A percentile compares a stretch with the other conserved stretches of the same genome.
These are phyloP conservation scores for Cladosporium austrohemisphaericum DNA, from an alignment of 2,329 filamentous ascomycete species.

Conservation along the genomic window DNA sequence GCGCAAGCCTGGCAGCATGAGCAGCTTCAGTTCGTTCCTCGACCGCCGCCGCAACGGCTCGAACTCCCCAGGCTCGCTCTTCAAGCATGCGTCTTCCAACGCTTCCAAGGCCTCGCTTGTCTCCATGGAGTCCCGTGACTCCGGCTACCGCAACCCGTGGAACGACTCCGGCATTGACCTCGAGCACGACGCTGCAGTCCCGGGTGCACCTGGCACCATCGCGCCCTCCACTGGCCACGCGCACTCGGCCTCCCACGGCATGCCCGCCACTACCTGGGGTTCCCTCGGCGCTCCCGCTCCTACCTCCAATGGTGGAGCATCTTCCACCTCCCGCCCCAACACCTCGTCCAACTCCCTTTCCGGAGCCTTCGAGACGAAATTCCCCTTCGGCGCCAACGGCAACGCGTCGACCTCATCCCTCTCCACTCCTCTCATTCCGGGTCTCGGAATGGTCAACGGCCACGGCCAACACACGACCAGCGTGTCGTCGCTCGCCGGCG, in stretches of 20 bases:
- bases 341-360: constrained; percentile 59
- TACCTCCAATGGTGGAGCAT: constrained; percentile 2
- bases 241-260: constrained; percentile 34
- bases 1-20: constrained; percentile 90
- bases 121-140: constrained; percentile 91
- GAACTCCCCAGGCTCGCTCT: constrained; percentile 67
- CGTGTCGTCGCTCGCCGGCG: constrained; percentile 25
- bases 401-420: constrained; percentile 38
- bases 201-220: constrained; percentile 2
- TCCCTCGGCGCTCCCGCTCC: constrained; percentile 28
- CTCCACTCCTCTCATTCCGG: constrained; percentile 37
- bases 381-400: constrained; percentile 54
- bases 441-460: constrained; percentile 33
- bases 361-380: constrained; percentile 61
- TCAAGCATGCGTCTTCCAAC: constrained; percentile 80
- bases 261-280: constrained; percentile 39
- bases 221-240: constrained; percentile 9
- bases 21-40: constrained; percentile 91
- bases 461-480: constrained; percentile 16
- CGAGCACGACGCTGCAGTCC: constrained; percentile 63
- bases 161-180: constrained; percentile 96
- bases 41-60: constrained; percentile 93
- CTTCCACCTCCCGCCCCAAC: constrained; percentile 60
- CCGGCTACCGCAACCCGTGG: constrained; percentile 95
- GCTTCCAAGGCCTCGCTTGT: constrained; percentile 95